Conservation (phyloP, 805 yeast species). For the Myxozyma vanderwaltii region DNA sequence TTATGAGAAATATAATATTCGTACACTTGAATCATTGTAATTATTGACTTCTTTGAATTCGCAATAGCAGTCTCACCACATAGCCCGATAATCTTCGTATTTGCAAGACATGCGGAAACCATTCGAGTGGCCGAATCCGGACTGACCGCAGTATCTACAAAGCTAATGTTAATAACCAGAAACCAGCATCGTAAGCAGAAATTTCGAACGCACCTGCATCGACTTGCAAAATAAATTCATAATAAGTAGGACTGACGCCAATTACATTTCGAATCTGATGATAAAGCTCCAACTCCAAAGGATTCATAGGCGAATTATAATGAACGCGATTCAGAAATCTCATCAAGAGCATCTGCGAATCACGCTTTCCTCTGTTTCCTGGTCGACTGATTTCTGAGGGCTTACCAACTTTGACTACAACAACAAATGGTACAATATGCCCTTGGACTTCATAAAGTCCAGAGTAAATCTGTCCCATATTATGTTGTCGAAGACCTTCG, state of each 20-base stretch:
- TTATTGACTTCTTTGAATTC: slow-evolving; percentile 55
- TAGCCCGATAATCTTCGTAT: slow-evolving; percentile 58
- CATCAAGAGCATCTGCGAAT: slow-evolving; percentile 63
- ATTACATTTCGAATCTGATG: slow-evolving; percentile 58
- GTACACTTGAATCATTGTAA: slow-evolving; percentile 63
- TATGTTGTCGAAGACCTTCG: slow-evolving; percentile 62
- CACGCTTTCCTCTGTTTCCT: slow-evolving; percentile 68
- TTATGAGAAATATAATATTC: slow-evolving; percentile 67
- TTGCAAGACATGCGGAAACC: slow-evolving; percentile 58
- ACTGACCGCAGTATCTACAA: slow-evolving; percentile 51
- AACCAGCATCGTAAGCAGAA: background rate
- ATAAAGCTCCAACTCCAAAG: slow-evolving; percentile 57
- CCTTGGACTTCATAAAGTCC: slow-evolving; percentile 63
- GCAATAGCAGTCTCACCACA: slow-evolving; percentile 65
- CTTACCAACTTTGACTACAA: slow-evolving; percentile 62
- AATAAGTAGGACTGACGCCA: slow-evolving; percentile 59
- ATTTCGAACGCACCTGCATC: slow-evolving; percentile 52
- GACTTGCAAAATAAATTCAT: slow-evolving; percentile 58
- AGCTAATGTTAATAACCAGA: background rate
- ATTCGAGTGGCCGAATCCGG: slow-evolving; percentile 58
- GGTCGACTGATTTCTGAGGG: slow-evolving; percentile 60
- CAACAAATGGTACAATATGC: slow-evolving; percentile 57
- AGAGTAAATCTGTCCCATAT: slow-evolving; percentile 62
- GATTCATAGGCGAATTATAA: slow-evolving; percentile 62
- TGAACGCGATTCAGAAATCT: slow-evolving; percentile 62